phyloP scores from a whole-genome alignment of 1,284 basidiomycete genomes.

The Exobasidium cylindrosporum region DNA sequence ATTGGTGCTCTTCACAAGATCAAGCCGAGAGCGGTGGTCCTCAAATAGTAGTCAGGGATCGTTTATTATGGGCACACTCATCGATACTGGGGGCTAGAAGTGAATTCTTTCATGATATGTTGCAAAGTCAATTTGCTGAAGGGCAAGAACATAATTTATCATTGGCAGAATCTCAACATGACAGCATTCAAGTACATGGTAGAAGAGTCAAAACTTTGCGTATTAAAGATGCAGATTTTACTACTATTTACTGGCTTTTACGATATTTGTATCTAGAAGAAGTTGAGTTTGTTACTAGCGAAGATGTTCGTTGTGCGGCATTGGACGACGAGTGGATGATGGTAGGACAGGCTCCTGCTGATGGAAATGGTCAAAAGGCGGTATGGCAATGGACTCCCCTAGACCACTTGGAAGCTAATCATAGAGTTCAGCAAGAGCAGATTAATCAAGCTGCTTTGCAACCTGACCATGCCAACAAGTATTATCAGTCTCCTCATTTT shows the following conservation, averaged over 20 bases:
- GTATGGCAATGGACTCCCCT: background rate
- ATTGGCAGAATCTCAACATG: background rate
- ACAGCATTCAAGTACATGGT: background rate
- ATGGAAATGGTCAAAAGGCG: conserved; percentile 3
- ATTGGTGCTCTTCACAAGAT: background rate
- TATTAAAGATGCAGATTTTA: conserved; percentile 77
- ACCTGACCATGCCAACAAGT: background rate
- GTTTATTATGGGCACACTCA: conserved; percentile 73
- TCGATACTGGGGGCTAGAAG: conserved; percentile 70
- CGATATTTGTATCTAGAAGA: conserved; percentile 75
- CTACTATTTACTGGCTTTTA: conserved; percentile 77
- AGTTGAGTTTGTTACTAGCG: conserved; percentile 47
- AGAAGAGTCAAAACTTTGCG: conserved; percentile 60
- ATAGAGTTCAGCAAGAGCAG: background rate
- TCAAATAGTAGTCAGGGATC: conserved; percentile 43
- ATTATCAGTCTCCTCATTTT: background rate
- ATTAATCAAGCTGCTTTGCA: background rate
- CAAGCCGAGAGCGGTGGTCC: background rate
- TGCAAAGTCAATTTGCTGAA: conserved; percentile 64
- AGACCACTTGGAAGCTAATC: background rate
- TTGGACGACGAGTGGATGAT: conserved; percentile 44
- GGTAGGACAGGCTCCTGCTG: conserved; percentile 19
- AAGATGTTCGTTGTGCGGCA: conserved; percentile 41
- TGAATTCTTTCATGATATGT: conserved; percentile 77
- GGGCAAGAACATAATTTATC: conserved; percentile 18